These are phyloP conservation scores for Suillus bovinus DNA, from an alignment of 768 basidiomycete species.

Conservation along the genomic window DNA sequence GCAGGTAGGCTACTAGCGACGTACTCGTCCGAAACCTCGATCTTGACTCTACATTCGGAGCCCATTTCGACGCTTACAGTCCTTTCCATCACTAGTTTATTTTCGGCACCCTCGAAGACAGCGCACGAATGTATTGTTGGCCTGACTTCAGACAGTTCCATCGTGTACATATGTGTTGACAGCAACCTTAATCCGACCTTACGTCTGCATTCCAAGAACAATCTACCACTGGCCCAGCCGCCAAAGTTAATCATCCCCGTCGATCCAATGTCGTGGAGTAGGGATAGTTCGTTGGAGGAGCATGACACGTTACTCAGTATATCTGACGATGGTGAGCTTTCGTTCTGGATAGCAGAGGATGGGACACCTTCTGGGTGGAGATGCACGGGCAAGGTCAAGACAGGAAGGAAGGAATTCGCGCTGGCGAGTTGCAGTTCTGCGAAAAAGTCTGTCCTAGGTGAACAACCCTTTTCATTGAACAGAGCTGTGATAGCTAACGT, in stretches of 20 bases:
- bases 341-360: slow-evolving; percentile 80
- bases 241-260: slow-evolving; percentile 68
- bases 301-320: slow-evolving; percentile 82
- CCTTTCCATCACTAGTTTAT: slow-evolving; percentile 58
- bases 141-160: slow-evolving; percentile 58
- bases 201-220: slow-evolving; percentile 46
- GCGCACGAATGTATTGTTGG: slow-evolving; percentile 63
- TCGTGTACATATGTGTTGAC: slow-evolving; percentile 55
- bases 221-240: slow-evolving; percentile 51
- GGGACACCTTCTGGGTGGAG: slow-evolving; percentile 46
- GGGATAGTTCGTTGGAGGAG: slow-evolving; percentile 43
- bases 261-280: slow-evolving; percentile 86
- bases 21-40: slow-evolving; percentile 48
- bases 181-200: slow-evolving; percentile 39
- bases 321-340: slow-evolving; percentile 72
- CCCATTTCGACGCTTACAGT: slow-evolving; percentile 44
- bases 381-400: slow-evolving; percentile 74
- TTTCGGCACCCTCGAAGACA: slow-evolving; percentile 59
- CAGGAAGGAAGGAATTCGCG: slow-evolving; percentile 61
- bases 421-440: slow-evolving; percentile 86
- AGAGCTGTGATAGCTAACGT: slow-evolving; percentile 10
- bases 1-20: slow-evolving; percentile 58
- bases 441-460: slow-evolving; percentile 89
- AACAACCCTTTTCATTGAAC: slow-evolving; percentile 23
- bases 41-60: slow-evolving; percentile 54